Conservation (phyloP, 805 yeast species). For the Yarrowia sp. region DNA sequence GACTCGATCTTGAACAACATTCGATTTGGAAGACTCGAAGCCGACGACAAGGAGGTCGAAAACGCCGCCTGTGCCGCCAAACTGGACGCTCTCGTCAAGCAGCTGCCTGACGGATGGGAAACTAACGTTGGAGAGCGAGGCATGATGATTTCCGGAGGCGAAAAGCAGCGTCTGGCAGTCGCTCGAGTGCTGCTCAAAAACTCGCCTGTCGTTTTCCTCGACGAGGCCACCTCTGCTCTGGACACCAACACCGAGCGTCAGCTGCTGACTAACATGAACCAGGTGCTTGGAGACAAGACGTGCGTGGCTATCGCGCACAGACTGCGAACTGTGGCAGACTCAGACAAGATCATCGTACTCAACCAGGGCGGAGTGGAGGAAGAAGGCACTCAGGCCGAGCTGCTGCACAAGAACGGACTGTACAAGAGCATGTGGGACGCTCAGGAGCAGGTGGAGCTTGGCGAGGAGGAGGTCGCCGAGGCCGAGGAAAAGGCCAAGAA, state of each 20-base stretch:
- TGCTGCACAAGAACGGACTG: conserved; percentile 58
- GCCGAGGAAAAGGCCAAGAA: background rate
- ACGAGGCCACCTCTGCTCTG: conserved; percentile 92
- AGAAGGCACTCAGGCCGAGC: conserved; percentile 75
- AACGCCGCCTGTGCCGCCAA: conserved; percentile 68
- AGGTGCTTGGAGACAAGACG: conserved; percentile 64
- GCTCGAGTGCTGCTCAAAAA: conserved; percentile 83
- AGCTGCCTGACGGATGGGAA: conserved; percentile 77
- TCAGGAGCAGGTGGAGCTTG: conserved; percentile 64
- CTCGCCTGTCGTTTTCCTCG: conserved; percentile 89
- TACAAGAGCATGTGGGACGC: conserved; percentile 86
- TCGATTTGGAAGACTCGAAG: conserved; percentile 74
- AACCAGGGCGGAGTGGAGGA: conserved; percentile 77
- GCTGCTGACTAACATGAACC: conserved; percentile 67
- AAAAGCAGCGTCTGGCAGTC: conserved; percentile 91
- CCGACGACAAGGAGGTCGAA: conserved; percentile 69
- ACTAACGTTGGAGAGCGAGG: conserved; percentile 95
- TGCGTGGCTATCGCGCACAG: conserved; percentile 93
- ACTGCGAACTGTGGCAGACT: conserved; percentile 85
- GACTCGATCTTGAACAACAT: conserved; percentile 86
- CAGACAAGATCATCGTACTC: conserved; percentile 89
- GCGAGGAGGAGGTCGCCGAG: background rate
- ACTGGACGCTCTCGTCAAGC: conserved; percentile 57
- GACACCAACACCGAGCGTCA: conserved; percentile 96
- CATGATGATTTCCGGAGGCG: conserved; percentile 99